Percentiles rank a stretch among this genome's conserved stretches.
phyloP scores from a whole-genome alignment of 768 basidiomycete species.

The Russula lepida region DNA sequence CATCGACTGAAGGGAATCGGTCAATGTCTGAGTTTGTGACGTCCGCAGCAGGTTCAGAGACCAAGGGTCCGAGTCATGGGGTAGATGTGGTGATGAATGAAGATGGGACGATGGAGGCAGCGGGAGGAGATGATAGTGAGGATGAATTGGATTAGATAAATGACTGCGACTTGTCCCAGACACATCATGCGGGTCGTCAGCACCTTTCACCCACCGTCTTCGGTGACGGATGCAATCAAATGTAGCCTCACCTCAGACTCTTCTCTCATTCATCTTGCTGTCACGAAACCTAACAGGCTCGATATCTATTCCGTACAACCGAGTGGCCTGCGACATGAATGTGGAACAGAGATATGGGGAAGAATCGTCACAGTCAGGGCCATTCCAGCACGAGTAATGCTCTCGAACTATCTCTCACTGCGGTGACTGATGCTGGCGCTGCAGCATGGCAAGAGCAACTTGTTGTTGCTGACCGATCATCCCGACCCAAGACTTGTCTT shows the following conservation, averaged over 20 bases:
- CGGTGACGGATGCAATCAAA: constrained; percentile 61
- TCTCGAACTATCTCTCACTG: not conserved
- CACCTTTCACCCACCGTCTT: constrained; percentile 71
- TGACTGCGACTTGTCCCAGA: not conserved
- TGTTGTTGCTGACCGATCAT: constrained; percentile 66
- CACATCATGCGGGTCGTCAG: constrained; percentile 47
- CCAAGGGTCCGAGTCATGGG: constrained; percentile 17
- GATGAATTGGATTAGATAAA: not conserved
- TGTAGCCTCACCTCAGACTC: constrained; percentile 46
- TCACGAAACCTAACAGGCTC: constrained; percentile 57
- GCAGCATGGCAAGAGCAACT: constrained; percentile 31
- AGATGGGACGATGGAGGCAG: constrained; percentile 49
- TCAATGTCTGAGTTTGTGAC: constrained; percentile 48
- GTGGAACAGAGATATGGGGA: constrained; percentile 61
- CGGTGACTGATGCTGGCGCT: not conserved
- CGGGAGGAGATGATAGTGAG: not conserved
- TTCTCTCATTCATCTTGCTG: constrained; percentile 53
- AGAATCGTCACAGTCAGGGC: constrained; percentile 48
- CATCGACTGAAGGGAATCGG: constrained; percentile 22
- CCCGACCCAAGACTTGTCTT: constrained; percentile 68
- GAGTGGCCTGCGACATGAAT: constrained; percentile 53
- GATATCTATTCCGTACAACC: constrained; percentile 60
- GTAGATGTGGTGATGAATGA: constrained; percentile 45
- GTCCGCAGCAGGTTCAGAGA: constrained; percentile 17
- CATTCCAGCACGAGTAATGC: constrained; percentile 46